Evolutionary conservation across 768 basidiomycete species (phyloP).

Genomic region (Pisolithus albus): DNA sequence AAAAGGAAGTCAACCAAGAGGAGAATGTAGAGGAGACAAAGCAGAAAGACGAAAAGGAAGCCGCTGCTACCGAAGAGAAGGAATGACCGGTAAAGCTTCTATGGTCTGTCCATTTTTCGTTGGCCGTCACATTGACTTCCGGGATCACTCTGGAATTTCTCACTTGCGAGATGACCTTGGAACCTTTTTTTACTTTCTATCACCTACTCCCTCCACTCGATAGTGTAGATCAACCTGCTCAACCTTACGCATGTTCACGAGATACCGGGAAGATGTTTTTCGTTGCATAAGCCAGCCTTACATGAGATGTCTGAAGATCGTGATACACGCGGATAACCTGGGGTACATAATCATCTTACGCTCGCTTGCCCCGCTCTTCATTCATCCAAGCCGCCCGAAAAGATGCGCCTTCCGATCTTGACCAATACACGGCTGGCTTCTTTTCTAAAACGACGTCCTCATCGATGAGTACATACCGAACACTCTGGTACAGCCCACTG

Average conservation of each 20-base stretch:
- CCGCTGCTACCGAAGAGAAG: slow-evolving; percentile 14
- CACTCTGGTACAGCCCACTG: slow-evolving; percentile 39
- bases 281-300: neutral
- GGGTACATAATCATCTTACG: slow-evolving; percentile 1
- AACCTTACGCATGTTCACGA: slow-evolving; percentile 16
- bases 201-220: slow-evolving; percentile 5
- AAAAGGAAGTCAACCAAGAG: slow-evolving; percentile 8
- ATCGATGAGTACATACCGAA: slow-evolving; percentile 78
- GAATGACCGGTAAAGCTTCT: slow-evolving; percentile 24
- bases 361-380: slow-evolving; percentile 41
- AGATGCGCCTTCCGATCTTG: slow-evolving; percentile 51
- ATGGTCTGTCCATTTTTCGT: slow-evolving; percentile 6
- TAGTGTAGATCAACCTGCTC: slow-evolving; percentile 27
- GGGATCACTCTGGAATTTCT: slow-evolving; percentile 2
- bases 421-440: slow-evolving; percentile 67
- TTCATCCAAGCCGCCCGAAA: slow-evolving; percentile 77
- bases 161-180: slow-evolving; percentile 6
- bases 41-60: slow-evolving; percentile 25
- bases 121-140: slow-evolving; percentile 3
- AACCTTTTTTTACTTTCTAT: slow-evolving; percentile 7
- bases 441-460: slow-evolving; percentile 62
- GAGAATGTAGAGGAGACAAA: slow-evolving; percentile 19
- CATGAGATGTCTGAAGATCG: neutral
- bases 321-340: neutral
- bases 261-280: slow-evolving; percentile 19